Evolutionary conservation across 169 alveolate species (phyloP).

Genomic region (Babesia bigemina): DNA sequence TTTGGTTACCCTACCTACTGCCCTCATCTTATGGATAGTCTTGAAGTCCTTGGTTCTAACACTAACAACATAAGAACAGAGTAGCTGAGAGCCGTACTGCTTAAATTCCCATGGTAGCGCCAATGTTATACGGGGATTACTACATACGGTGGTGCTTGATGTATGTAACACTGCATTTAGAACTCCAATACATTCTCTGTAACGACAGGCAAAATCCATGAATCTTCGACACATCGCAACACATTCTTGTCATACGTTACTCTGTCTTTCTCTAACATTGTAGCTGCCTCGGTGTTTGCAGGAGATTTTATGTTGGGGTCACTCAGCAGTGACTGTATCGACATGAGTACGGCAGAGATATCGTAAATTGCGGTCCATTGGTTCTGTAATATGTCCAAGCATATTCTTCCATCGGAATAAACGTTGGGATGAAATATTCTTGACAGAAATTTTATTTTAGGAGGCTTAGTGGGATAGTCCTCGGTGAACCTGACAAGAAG

Average conservation of each 20-base stretch:
- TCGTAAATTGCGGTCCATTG: constrained; percentile 95
- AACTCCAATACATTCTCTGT: constrained; percentile 20
- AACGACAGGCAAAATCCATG: constrained; percentile 47
- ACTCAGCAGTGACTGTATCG: constrained; percentile 90
- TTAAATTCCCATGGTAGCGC: too few species aligned
- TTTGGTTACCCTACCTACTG: too few species aligned
- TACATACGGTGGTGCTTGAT: too few species aligned
- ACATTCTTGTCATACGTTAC: constrained; percentile 69
- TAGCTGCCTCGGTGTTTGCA: constrained; percentile 94
- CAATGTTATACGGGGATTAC: too few species aligned
- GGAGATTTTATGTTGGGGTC: constrained; percentile 96
- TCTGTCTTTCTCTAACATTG: constrained; percentile 80
- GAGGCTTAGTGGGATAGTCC: constrained; percentile 92
- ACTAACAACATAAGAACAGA: too few species aligned
- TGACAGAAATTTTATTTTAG: constrained; percentile 84
- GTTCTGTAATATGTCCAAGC: constrained; percentile 88
- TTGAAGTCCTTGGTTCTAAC: too few species aligned
- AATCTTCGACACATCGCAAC: constrained; percentile 67
- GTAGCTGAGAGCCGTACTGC: too few species aligned
- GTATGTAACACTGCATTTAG: neutral
- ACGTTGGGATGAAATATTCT: constrained; percentile 91
- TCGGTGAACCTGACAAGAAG: constrained; percentile 88
- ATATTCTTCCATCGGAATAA: constrained; percentile 88
- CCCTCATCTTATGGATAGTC: too few species aligned
- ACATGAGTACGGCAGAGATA: constrained; percentile 90